Base-by-base conservation (phyloP, 345 rosid genomes). In the Sisymbrium irio region DNA sequence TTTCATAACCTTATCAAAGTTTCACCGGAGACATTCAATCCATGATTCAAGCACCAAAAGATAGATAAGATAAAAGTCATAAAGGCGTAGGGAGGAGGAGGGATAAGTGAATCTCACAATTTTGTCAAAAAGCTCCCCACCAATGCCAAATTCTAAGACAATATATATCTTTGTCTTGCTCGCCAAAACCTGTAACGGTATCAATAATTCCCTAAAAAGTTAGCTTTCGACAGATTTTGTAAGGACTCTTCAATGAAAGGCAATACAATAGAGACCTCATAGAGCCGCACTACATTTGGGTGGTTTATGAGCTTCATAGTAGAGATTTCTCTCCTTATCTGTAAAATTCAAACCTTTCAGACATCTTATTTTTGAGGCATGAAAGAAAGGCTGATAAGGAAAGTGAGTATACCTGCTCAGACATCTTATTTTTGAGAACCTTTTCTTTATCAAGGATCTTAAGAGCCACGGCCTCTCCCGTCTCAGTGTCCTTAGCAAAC, bases 401-500 rank as follows among this genome's bases (percentile, higher is more conserved):
- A 33, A 65, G 62, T 15, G 60, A 32, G 18, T 7, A 81, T 49
- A 92, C 99, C 92, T 89, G 99, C 65, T 83, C 90, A 71, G 94
- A 84, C 97, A 96, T 96, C 83, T 96, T 90, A 67, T 96, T 89
- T 75, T 87, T 92, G n/a, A 92, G 87, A 73, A 96, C 89, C 68
- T 92, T 96, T 70, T 96, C 99, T 72, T 96, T 96, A 17, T 96
- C 97, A 5, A 96, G 96, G 69, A 96, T 90, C 78, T 96, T 96
- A 18, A 95, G 86, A 30, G 99, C 99, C 2, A 95, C 98, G 13
- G 86, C 72, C 41, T 92, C 98, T 22, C 84, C 89, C 0, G 89
- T 92, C 79, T 86, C 90, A 3, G 65, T 37, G 65, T 92, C 74
- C 82, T 83, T 76, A 11, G 99, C 99, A 68, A 83, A 92, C 84